Evolutionary conservation across 2,329 filamentous ascomycete genomes (phyloP).

Genomic region (Cordyceps sp.): DNA sequence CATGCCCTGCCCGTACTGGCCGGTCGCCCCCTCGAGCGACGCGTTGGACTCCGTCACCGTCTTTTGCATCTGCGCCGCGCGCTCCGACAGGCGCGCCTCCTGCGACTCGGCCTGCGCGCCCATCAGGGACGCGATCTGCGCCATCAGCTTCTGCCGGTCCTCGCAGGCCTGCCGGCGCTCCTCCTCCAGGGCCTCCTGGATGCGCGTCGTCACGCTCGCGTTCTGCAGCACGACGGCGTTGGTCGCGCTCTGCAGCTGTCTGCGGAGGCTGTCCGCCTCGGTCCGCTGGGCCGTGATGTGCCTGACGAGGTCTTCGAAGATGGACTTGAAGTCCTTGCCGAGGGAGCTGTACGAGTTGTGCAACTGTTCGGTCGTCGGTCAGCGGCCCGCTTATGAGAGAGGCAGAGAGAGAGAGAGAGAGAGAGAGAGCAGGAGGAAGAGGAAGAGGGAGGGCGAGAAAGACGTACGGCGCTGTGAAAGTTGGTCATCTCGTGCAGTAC

Average conservation of each 20-base stretch:
- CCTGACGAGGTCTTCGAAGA: conserved; percentile 67
- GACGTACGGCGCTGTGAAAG: conserved; percentile 56
- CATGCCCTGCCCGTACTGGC: conserved; percentile 54
- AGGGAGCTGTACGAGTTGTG: conserved; percentile 72
- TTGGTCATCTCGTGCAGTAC: conserved; percentile 70
- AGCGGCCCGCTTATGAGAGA: no score
- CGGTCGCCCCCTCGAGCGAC: conserved; percentile 46
- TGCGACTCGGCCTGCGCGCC: conserved; percentile 58
- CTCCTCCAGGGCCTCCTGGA: conserved; percentile 56
- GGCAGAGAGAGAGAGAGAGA: no score
- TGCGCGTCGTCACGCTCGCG: conserved; percentile 42
- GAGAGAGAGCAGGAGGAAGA: no score
- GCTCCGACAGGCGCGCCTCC: conserved; percentile 50
- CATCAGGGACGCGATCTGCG: conserved; percentile 64
- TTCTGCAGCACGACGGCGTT: conserved; percentile 52
- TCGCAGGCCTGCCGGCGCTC: conserved; percentile 57
- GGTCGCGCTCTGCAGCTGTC: conserved; percentile 56
- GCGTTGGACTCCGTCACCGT: conserved; percentile 47
- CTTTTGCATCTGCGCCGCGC: conserved; percentile 44
- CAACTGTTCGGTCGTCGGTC: conserved; percentile 31
- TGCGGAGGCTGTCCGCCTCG: conserved; percentile 57
- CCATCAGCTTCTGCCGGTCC: conserved; percentile 58
- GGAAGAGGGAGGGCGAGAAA: background rate
- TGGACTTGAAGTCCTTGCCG: conserved; percentile 68
- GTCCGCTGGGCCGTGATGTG: conserved; percentile 61